These are phyloP conservation scores for Rhododendron kiyosumense DNA, from an alignment of 148 eudicot genomes.

Conservation along the genomic window DNA sequence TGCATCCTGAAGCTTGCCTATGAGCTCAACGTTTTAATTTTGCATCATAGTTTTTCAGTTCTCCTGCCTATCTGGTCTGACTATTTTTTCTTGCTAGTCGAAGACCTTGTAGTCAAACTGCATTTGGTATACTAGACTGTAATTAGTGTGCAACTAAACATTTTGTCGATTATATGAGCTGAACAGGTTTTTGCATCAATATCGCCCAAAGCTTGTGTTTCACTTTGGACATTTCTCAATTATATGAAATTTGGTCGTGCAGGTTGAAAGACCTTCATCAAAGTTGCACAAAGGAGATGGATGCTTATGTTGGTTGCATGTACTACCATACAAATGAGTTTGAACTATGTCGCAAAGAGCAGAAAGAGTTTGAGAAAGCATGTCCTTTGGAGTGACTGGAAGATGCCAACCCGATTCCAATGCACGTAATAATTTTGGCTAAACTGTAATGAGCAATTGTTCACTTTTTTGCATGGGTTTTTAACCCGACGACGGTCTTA, in stretches of 20 bases:
- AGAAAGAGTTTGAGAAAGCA: slow-evolving; percentile 71
- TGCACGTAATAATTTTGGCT: slow-evolving; percentile 17
- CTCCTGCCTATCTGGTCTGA: neutral
- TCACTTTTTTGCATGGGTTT: neutral
- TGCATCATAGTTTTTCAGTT: neutral
- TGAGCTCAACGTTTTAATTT: neutral
- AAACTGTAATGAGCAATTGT: slow-evolving; percentile 7
- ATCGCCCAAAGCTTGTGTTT: neutral
- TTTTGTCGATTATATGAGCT: neutral
- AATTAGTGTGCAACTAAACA: neutral
- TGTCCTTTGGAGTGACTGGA: slow-evolving; percentile 49
- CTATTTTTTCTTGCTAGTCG: neutral
- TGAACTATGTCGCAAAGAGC: slow-evolving; percentile 78
- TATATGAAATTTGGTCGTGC: slow-evolving; percentile 13
- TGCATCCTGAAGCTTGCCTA: neutral
- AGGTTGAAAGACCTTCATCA: slow-evolving; percentile 78
- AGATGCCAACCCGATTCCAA: neutral
- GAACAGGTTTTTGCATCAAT: neutral
- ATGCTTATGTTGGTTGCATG: slow-evolving; percentile 71
- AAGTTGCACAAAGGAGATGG: slow-evolving; percentile 77
- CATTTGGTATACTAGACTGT: neutral
- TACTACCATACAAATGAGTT: slow-evolving; percentile 82
- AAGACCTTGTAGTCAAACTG: neutral
- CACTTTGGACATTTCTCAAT: neutral
- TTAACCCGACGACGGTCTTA: neutral